Percentiles rank a stretch among this genome's conserved stretches.
phyloP scores from a whole-genome alignment of 1,139 yeast genomes.

The Candida smagusa region DNA sequence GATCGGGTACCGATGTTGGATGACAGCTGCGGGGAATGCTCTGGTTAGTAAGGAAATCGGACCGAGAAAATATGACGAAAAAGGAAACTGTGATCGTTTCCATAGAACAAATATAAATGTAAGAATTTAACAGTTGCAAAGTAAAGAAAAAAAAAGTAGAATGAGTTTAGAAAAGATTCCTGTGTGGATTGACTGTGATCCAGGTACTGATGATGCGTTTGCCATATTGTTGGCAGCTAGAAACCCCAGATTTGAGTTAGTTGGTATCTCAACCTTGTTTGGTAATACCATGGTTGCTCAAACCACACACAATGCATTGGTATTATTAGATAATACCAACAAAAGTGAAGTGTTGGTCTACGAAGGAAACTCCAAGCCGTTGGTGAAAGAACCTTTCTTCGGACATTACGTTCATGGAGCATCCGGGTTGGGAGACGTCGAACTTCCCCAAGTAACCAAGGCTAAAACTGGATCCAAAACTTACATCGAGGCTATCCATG shows the following conservation, averaged over 20 bases:
- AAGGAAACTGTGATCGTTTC: too few species aligned
- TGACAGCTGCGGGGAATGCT: neutral
- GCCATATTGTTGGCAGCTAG: constrained; percentile 65
- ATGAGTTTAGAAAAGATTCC: constrained; percentile 39
- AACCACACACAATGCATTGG: constrained; percentile 70
- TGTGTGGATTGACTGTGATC: constrained; percentile 90
- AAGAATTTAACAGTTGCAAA: too few species aligned
- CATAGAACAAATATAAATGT: too few species aligned
- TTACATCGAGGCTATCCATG: constrained; percentile 57
- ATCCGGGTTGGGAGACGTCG: constrained; percentile 73
- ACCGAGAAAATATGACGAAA: too few species aligned
- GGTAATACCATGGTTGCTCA: constrained; percentile 71
- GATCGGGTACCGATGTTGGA: neutral
- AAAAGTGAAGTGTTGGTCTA: constrained; percentile 57
- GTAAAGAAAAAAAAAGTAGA: constrained; percentile 14
- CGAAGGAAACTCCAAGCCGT: constrained; percentile 60
- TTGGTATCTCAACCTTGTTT: constrained; percentile 79
- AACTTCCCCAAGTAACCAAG: constrained; percentile 42
- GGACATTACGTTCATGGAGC: constrained; percentile 73
- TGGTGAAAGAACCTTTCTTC: constrained; percentile 43
- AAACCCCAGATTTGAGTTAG: constrained; percentile 54
- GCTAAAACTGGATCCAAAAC: constrained; percentile 28
- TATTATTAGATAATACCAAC: constrained; percentile 57
- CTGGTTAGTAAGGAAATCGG: too few species aligned
- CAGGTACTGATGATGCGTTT: constrained; percentile 87